phyloP scores from a whole-genome alignment of 2,329 filamentous ascomycete species.

The Nigrospora sphaerica region DNA sequence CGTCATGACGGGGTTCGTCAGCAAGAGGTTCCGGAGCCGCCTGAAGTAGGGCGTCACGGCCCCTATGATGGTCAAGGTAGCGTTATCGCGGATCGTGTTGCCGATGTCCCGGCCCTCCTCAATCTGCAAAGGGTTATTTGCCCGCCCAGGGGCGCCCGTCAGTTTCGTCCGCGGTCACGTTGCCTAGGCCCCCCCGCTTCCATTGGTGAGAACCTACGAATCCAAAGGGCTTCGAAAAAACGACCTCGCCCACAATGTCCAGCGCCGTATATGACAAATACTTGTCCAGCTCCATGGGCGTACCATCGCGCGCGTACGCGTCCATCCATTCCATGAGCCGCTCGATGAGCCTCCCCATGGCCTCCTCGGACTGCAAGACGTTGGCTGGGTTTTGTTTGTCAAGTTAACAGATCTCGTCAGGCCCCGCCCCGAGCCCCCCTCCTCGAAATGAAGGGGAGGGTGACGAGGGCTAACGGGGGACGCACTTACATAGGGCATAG shows the following conservation, averaged over 20 bases:
- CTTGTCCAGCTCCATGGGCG: slow-evolving; percentile 8
- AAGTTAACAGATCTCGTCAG: no score
- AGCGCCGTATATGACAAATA: slow-evolving; percentile 18
- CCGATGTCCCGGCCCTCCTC: slow-evolving; percentile 15
- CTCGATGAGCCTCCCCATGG: slow-evolving; percentile 8
- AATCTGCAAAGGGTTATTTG: background rate
- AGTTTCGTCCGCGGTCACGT: slow-evolving; percentile 7
- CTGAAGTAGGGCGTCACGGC: no score
- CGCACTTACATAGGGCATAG: slow-evolving; percentile 7
- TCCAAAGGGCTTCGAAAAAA: slow-evolving; percentile 19
- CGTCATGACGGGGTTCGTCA: slow-evolving; percentile 11
- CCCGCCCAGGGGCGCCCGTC: background rate
- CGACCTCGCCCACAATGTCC: slow-evolving; percentile 23
- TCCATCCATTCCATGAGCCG: slow-evolving; percentile 12
- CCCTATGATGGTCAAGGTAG: no score
- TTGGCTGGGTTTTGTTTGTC: slow-evolving; percentile 9
- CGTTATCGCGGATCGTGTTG: slow-evolving; percentile 3
- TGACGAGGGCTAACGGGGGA: no score
- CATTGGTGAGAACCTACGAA: slow-evolving; percentile 15
- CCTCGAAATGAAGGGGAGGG: no score
- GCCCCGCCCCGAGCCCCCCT: no score
- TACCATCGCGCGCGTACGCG: slow-evolving; percentile 2
- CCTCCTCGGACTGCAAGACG: slow-evolving; percentile 9
- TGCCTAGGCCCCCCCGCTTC: slow-evolving; percentile 12
- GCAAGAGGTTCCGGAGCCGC: slow-evolving; percentile 1